Conservation (phyloP, 2,329 filamentous ascomycete genomes). For the Chaetomium strumarium region DNA sequence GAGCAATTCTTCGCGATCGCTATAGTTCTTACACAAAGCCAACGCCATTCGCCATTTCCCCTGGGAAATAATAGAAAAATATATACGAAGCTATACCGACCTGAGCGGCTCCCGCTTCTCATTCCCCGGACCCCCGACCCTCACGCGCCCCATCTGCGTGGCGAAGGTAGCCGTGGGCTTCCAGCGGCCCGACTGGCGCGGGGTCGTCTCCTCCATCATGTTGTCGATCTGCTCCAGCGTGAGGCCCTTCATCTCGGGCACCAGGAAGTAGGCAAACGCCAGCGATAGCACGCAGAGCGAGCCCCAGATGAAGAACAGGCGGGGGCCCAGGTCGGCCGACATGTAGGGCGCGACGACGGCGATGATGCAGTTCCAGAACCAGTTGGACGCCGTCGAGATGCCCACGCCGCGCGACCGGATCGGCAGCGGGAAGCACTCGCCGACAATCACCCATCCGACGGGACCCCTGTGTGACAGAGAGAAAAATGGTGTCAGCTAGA, state of each 20-base stretch:
- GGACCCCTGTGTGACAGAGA: constrained; percentile 45
- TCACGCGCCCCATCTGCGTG: constrained; percentile 23
- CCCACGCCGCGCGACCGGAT: constrained; percentile 65
- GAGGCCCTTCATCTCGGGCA: constrained; percentile 29
- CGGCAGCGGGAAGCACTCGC: constrained; percentile 69
- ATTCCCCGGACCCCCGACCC: not conserved
- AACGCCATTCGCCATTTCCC: not conserved
- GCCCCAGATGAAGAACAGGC: constrained; percentile 31
- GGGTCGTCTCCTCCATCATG: constrained; percentile 28
- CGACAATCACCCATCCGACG: constrained; percentile 59
- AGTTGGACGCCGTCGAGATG: constrained; percentile 63
- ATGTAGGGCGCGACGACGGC: constrained; percentile 74
- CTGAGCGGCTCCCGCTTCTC: not conserved
- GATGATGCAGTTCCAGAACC: constrained; percentile 62
- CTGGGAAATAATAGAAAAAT: too few species aligned
- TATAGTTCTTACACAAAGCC: not conserved
- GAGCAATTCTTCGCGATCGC: not conserved
- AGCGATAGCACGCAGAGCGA: constrained; percentile 23
- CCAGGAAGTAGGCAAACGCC: constrained; percentile 27
- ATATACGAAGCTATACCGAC: not conserved
- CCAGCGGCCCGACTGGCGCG: constrained; percentile 23
- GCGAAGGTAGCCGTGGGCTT: constrained; percentile 25
- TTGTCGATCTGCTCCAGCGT: constrained; percentile 29
- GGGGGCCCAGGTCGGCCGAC: constrained; percentile 36
- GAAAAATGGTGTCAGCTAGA: too few species aligned